These are phyloP conservation scores for Mortierella sp. DNA, from an alignment of 371 early-diverging fungal genomes.

Conservation along the genomic window DNA sequence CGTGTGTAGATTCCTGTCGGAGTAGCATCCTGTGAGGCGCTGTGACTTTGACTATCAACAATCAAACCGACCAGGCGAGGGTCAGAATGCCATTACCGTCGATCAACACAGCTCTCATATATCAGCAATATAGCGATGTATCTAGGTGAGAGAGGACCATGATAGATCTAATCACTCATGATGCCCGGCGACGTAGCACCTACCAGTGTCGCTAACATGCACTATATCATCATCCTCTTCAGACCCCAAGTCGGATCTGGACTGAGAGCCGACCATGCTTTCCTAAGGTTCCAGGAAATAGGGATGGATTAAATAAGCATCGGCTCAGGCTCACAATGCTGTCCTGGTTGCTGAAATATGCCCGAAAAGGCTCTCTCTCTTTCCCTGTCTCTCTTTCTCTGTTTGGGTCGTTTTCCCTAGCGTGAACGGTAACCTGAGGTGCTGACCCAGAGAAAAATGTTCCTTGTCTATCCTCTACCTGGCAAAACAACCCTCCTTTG, in stretches of 20 bases:
- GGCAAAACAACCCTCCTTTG: no score
- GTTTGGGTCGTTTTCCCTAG: no score
- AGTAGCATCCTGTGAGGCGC: constrained; percentile 17
- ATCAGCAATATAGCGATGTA: no score
- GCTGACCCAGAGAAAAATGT: no score
- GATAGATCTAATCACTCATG: no score
- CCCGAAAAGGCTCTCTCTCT: not conserved
- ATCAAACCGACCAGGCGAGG: not conserved
- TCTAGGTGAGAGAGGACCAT: no score
- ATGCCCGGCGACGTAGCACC: no score
- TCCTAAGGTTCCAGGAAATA: constrained; percentile 23
- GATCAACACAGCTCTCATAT: no score
- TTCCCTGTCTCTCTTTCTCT: not conserved
- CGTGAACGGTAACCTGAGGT: no score
- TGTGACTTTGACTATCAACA: constrained; percentile 16
- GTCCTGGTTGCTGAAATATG: not conserved
- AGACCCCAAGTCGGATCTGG: constrained; percentile 28
- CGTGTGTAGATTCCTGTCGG: constrained; percentile 35
- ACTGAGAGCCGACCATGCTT: constrained; percentile 36
- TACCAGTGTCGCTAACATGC: constrained; percentile 41
- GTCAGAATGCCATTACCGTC: no score
- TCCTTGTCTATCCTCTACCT: no score
- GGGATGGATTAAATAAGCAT: not conserved
- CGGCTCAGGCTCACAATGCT: not conserved
- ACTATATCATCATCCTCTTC: constrained; percentile 54